Evolutionary conservation across 2,329 filamentous ascomycete species (phyloP), one percentile per base, ranked within the genome.

Genomic region (Rutstroemia sydowiana): DNA sequence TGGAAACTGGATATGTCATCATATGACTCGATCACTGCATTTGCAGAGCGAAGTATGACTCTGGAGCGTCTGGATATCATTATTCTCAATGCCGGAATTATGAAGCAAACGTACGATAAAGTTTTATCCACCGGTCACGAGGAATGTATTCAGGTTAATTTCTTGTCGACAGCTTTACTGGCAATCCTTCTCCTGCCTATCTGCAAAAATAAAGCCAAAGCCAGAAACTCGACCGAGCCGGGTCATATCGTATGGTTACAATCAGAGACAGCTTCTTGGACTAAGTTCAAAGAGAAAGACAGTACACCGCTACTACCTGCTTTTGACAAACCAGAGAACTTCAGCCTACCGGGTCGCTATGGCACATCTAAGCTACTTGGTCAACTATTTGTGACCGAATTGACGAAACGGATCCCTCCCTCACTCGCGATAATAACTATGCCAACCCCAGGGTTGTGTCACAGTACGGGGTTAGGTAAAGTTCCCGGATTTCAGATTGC

Each of bases 1-100:
- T 79, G 73, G 74, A 16, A 63, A 2, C 57, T 80, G 18, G 75
- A 80, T 45, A 71, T 78, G 68, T 51, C 51, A 5, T 70, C 66
- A 0, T 75, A 76, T 47, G 63, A 68, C 2, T 76, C 73, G 1
- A 63, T 78, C 1, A 62, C 65, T 31, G 59, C 57, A 0, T 78
- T 79, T 51, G 68, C 65, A 0, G 49, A 52, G 1, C 65, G 67
- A 2, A 65, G 66, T 14, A 56, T 66, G 9, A 64, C 45, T 9
- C 42, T 63, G 49, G 63, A 74, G 1, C 23, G 59, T 0, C 56
- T 77, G 6, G 71, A 77, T 55, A 67, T 73, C 11, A 68, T 62
- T 8, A 64, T 77, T 28, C 63, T 74, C 8, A 76, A 75, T 55
- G 73, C 73, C 3, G 74, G 68, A 0, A 37, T 73, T 11, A 46